Percentiles rank a stretch among this genome's conserved stretches.
These are phyloP conservation scores for Boletus rex-veris DNA, from an alignment of 768 basidiomycete genomes.

Conservation along the genomic window DNA sequence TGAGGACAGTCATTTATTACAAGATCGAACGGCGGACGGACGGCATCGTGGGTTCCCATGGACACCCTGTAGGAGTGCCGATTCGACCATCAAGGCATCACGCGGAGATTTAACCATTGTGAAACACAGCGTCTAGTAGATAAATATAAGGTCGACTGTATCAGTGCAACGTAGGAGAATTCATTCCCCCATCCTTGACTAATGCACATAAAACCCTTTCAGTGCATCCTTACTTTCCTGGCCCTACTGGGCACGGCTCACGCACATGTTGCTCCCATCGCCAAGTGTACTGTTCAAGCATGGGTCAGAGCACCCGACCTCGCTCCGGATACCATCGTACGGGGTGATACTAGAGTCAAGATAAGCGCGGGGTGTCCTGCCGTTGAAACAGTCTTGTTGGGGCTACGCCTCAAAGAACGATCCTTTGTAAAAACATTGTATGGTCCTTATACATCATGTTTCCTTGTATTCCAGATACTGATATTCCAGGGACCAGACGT, in stretches of 20 bases:
- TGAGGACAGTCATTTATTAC: no score
- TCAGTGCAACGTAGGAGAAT: no score
- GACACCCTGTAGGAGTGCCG: no score
- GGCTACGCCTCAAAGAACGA: constrained; percentile 20
- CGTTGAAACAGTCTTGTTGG: constrained; percentile 3
- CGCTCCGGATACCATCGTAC: constrained; percentile 7
- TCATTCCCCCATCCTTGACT: neutral
- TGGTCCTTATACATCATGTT: neutral
- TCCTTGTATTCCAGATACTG: neutral
- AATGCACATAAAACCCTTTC: neutral
- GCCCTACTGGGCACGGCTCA: neutral
- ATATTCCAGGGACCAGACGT: neutral
- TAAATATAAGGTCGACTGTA: no score
- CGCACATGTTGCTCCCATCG: neutral
- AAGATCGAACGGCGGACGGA: no score
- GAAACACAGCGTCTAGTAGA: no score
- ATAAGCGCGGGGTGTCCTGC: constrained; percentile 13
- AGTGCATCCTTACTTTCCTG: neutral
- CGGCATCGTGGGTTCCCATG: no score
- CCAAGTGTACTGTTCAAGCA: constrained; percentile 4
- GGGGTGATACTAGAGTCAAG: constrained; percentile 12
- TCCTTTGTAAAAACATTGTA: constrained; percentile 15
- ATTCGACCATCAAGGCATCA: no score
- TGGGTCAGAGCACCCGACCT: constrained; percentile 23
- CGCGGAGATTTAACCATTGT: no score